A percentile compares a stretch with the other conserved stretches of the same genome.
Conservation (phyloP, 768 basidiomycete species). For the Naematelia aurantialba region DNA sequence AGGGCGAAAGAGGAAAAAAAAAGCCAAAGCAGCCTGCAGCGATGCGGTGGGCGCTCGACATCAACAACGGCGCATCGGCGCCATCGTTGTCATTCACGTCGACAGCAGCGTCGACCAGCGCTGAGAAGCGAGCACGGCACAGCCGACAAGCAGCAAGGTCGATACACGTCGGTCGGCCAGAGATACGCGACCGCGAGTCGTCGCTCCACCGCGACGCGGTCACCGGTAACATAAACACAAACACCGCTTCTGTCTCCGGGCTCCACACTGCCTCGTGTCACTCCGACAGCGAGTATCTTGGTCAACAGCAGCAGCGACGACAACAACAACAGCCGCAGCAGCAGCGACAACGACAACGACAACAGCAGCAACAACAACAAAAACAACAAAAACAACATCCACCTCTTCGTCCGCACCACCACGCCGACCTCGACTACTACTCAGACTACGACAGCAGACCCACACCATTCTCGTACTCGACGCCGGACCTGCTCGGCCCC, state of each 20-base stretch:
- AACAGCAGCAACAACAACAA: no score
- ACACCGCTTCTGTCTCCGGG: background rate
- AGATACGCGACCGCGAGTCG: slow-evolving; percentile 2
- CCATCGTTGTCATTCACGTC: background rate
- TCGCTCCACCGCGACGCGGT: slow-evolving; percentile 1
- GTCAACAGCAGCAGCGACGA: no score
- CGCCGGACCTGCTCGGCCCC: no score
- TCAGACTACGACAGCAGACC: no score
- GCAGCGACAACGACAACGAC: no score
- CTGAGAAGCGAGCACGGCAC: background rate
- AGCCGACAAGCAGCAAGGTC: background rate
- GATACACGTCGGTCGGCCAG: background rate
- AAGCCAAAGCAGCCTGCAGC: background rate
- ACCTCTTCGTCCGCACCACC: no score
- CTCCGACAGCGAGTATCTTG: no score
- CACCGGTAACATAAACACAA: background rate
- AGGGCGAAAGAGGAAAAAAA: background rate
- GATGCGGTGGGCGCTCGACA: no score
- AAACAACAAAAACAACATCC: no score
- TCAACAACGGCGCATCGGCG: background rate
- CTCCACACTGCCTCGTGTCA: background rate
- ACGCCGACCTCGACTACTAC: no score
- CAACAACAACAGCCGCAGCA: no score
- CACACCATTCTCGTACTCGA: no score
- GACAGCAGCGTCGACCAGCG: background rate